These are phyloP conservation scores for Aspergillus hancockii DNA, from an alignment of 495 filamentous ascomycete genomes.

Conservation along the genomic window DNA sequence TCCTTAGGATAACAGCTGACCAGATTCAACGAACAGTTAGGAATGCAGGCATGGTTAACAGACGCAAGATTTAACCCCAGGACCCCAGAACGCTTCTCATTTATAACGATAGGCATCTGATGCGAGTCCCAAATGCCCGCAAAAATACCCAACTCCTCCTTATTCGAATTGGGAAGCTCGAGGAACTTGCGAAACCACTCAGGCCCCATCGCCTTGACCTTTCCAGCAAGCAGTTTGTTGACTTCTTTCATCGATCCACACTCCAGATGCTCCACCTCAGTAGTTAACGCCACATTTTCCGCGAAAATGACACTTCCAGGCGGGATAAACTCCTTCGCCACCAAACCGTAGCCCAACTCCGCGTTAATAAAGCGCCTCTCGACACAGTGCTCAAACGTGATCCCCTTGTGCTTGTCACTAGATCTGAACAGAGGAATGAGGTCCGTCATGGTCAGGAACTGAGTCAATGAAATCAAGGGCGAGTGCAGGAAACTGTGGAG, in stretches of 20 bases:
- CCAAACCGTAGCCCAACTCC: constrained; percentile 9
- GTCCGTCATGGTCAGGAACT: background rate
- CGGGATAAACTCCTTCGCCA: constrained; percentile 12
- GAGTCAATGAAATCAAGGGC: too few species aligned
- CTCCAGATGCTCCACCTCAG: background rate
- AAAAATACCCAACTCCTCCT: background rate
- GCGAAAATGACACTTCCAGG: constrained; percentile 14
- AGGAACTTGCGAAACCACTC: constrained; percentile 17
- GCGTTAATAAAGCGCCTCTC: constrained; percentile 5
- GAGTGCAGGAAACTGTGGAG: too few species aligned
- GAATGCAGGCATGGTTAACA: constrained; percentile 22
- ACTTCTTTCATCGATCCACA: background rate
- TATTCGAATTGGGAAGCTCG: background rate
- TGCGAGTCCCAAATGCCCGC: constrained; percentile 14
- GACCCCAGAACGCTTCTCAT: constrained; percentile 6
- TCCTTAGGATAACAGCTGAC: constrained; percentile 3
- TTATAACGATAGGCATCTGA: constrained; percentile 3
- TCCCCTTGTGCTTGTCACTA: background rate
- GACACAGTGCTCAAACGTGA: constrained; percentile 1
- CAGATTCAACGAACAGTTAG: constrained; percentile 13
- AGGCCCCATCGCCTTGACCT: constrained; percentile 12
- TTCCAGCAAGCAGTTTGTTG: constrained; percentile 3
- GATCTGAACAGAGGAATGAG: background rate
- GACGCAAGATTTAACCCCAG: constrained; percentile 20
- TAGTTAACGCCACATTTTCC: constrained; percentile 5